These are phyloP conservation scores for Wickerhamomyces hampshirensis DNA, from an alignment of 805 yeast species.

Conservation along the genomic window DNA sequence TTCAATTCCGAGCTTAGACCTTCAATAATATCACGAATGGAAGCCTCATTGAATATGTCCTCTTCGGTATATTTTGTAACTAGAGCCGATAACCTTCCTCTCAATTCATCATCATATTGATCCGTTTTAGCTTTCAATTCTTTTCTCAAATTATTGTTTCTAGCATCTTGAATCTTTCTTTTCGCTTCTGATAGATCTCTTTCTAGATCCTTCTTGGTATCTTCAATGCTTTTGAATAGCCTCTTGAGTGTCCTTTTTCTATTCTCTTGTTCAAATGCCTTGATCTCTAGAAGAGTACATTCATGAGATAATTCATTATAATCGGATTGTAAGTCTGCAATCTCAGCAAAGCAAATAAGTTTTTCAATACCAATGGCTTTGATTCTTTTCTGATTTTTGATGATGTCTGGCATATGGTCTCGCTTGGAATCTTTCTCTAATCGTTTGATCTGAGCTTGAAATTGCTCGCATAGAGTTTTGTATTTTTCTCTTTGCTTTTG, in stretches of 20 bases:
- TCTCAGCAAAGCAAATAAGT: constrained; percentile 18
- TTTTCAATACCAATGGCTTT: constrained; percentile 18
- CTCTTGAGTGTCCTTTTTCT: constrained; percentile 28
- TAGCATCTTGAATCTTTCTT: constrained; percentile 20
- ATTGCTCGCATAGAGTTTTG: constrained; percentile 24
- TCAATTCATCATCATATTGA: constrained; percentile 35
- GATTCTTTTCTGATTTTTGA: constrained; percentile 29
- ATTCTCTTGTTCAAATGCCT: constrained; percentile 36
- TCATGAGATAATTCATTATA: constrained; percentile 25
- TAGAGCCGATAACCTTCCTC: constrained; percentile 33
- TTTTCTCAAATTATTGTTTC: constrained; percentile 22
- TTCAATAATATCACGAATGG: constrained; percentile 36
- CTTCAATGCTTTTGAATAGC: constrained; percentile 27
- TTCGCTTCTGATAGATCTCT: constrained; percentile 26
- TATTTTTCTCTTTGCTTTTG: constrained; percentile 17
- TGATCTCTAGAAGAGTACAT: constrained; percentile 24
- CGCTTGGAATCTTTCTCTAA: constrained; percentile 34
- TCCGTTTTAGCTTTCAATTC: constrained; percentile 26
- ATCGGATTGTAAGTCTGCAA: constrained; percentile 20
- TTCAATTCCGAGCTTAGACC: constrained; percentile 43
- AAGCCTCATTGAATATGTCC: constrained; percentile 33
- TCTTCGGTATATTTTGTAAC: constrained; percentile 34
- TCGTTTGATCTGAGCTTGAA: constrained; percentile 28
- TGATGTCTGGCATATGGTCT: constrained; percentile 37
- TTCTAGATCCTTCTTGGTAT: constrained; percentile 25